These are phyloP conservation scores for Apiospora rasikravindrae DNA, from an alignment of 2,329 filamentous ascomycete species.

Conservation along the genomic window DNA sequence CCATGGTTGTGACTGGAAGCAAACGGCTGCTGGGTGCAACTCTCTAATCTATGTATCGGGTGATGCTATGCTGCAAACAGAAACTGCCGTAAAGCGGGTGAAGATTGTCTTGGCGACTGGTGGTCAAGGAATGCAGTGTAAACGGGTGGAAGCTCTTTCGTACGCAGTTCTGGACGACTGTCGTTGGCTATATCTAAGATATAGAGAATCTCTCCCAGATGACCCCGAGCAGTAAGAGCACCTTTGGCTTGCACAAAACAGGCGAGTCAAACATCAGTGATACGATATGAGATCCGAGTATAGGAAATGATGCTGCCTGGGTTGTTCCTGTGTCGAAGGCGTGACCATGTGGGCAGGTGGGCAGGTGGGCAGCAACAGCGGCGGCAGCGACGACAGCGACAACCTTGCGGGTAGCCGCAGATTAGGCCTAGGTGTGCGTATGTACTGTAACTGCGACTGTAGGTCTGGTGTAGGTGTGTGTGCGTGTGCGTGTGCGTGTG, in stretches of 20 bases:
- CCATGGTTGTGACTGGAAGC: constrained; percentile 42
- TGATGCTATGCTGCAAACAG: neutral
- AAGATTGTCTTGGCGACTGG: neutral
- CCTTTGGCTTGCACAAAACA: constrained; percentile 5
- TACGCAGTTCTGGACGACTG: neutral
- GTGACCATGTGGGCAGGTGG: constrained; percentile 13
- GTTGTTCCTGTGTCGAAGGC: neutral
- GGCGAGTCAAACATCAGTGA: constrained; percentile 6
- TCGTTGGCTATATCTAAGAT: neutral
- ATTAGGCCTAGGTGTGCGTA: neutral
- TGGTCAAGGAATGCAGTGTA: neutral
- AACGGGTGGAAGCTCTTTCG: neutral
- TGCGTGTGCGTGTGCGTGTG: neutral
- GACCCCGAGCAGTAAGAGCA: neutral
- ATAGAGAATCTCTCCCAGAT: neutral
- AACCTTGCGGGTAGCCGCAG: constrained; percentile 13
- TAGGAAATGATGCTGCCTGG: constrained; percentile 9
- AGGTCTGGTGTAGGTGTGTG: neutral
- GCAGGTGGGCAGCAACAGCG: neutral
- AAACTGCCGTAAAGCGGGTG: neutral
- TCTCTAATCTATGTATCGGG: neutral
- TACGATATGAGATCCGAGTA: constrained; percentile 7
- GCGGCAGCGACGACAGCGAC: neutral
- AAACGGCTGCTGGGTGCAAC: neutral
- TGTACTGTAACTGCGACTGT: neutral